phyloP scores from a whole-genome alignment of 805 yeast species.

The Lachancea thermotolerans region DNA sequence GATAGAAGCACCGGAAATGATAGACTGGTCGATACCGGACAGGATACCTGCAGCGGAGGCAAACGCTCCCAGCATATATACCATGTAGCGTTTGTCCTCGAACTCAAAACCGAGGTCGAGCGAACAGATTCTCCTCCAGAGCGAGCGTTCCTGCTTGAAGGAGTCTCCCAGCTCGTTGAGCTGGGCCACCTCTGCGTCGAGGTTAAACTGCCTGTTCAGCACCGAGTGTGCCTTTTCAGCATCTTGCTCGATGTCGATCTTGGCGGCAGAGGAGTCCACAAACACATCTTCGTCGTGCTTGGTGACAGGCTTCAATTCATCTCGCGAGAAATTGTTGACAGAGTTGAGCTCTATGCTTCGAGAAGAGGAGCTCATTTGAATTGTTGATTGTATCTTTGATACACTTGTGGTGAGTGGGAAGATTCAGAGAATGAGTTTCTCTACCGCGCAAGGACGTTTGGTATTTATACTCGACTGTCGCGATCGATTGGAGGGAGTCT shows the following conservation, averaged over 20 bases:
- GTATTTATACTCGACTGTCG: too few relatives aligned
- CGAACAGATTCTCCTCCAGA: constrained; percentile 34
- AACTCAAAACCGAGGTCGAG: constrained; percentile 35
- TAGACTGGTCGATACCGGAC: constrained; percentile 62
- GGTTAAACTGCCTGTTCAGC: constrained; percentile 22
- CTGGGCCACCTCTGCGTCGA: constrained; percentile 35
- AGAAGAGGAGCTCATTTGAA: neutral
- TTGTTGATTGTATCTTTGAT: neutral
- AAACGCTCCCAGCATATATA: constrained; percentile 44
- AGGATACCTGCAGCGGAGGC: constrained; percentile 60
- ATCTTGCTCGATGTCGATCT: constrained; percentile 5
- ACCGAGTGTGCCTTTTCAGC: neutral
- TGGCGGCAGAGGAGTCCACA: constrained; percentile 2
- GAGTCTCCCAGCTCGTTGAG: constrained; percentile 27
- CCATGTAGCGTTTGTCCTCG: constrained; percentile 41
- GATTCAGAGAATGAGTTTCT: too few relatives aligned
- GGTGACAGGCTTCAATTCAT: constrained; percentile 2
- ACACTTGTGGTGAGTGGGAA: neutral
- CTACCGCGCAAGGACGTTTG: too few relatives aligned
- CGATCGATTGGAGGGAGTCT: too few relatives aligned
- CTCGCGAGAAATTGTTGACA: neutral
- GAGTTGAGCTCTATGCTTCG: constrained; percentile 1
- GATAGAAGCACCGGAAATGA: constrained; percentile 56
- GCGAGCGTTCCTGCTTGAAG: constrained; percentile 28
- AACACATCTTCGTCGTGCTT: constrained; percentile 7